Percentiles rank a stretch among this genome's conserved stretches.
Evolutionary conservation across 495 filamentous ascomycete species (phyloP).

Genomic region (Aspergillus avenaceus): DNA sequence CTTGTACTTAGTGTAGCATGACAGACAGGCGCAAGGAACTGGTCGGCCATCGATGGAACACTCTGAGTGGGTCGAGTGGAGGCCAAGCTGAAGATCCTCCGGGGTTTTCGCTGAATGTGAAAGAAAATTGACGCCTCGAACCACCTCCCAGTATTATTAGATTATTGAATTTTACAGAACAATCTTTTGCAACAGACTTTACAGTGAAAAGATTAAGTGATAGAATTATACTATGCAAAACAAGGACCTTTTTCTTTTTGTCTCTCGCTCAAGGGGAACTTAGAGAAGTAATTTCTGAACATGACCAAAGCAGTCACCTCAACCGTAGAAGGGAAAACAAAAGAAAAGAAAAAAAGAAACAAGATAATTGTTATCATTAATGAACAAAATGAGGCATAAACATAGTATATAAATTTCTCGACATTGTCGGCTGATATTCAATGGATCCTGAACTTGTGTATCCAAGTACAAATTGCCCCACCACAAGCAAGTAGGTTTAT

Average conservation of each 20-base stretch:
- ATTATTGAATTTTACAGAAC: too few relatives aligned
- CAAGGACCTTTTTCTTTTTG: too few relatives aligned
- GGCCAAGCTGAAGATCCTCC: slow-evolving; percentile 22
- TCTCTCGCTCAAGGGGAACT: too few relatives aligned
- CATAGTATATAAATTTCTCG: too few relatives aligned
- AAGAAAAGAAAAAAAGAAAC: too few relatives aligned
- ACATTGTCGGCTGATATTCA: neutral
- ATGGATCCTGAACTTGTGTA: neutral
- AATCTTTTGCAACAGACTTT: too few relatives aligned
- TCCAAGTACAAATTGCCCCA: neutral
- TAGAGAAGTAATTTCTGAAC: too few relatives aligned
- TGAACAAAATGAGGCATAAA: neutral
- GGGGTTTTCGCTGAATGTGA: slow-evolving; percentile 18
- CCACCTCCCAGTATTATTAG: slow-evolving; percentile 3
- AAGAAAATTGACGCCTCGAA: slow-evolving; percentile 6
- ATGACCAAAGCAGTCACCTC: too few relatives aligned
- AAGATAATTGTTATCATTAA: too few relatives aligned
- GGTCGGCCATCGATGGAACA: slow-evolving; percentile 17
- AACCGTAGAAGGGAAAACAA: too few relatives aligned
- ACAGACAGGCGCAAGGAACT: slow-evolving; percentile 13
- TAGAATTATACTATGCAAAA: neutral
- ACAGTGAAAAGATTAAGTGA: too few relatives aligned
- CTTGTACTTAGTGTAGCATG: slow-evolving; percentile 11
- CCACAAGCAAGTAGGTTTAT: neutral
- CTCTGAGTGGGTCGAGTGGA: slow-evolving; percentile 18